Base-by-base conservation (phyloP, 441 rosid genomes). In the Euphorbia schlechtendalii region DNA sequence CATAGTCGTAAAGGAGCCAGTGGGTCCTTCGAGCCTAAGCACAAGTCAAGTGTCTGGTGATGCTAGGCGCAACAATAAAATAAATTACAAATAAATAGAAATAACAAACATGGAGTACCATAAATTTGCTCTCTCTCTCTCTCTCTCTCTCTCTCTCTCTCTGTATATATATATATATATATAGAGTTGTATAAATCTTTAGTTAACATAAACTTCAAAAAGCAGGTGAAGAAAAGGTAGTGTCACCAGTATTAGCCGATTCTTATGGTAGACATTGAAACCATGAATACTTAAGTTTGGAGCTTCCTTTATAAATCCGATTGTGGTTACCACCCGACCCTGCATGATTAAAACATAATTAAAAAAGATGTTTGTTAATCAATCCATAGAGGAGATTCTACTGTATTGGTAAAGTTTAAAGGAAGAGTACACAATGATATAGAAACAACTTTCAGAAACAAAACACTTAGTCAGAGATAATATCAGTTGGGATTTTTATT, bases 261-360 rank as follows among this genome's bases (percentile, higher is more conserved):
- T 94, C 78, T 86, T 94, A 80, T 90, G 91, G 74, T 90, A 94
- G 63, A 94, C 81, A 66, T 83, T 89, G 81, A 94, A 94, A 64
- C 98, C 99, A 62, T 83, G 90, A 69, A 89, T 57, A 67, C 71
- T 78, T 56, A 87, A 73, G 32, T 75, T 78, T 9, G 99, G 99
- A 77, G 97, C 93, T 76, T 91, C 96, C 77, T 94, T 91, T 61
- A 89, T 66, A 84, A 94, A 94, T 46, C 99, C 99, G 57, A 94
- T 89, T 24, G 98, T 94, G 56, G 96, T 90, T 51, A 89, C 70
- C 48, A 87, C 92, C 61, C 68, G 61, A 72, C 86, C 92, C 99
- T 94, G 83, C 71, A 76, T 40, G 48, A 61, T 69, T 56, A 53
- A 73, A 69, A 73, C n/a, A 27, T 9, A 3, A 60, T 3, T 28